A percentile compares a stretch with the other conserved stretches of the same genome.
Conservation (phyloP, 805 yeast species). For the Kluyveromyces siamensis region DNA sequence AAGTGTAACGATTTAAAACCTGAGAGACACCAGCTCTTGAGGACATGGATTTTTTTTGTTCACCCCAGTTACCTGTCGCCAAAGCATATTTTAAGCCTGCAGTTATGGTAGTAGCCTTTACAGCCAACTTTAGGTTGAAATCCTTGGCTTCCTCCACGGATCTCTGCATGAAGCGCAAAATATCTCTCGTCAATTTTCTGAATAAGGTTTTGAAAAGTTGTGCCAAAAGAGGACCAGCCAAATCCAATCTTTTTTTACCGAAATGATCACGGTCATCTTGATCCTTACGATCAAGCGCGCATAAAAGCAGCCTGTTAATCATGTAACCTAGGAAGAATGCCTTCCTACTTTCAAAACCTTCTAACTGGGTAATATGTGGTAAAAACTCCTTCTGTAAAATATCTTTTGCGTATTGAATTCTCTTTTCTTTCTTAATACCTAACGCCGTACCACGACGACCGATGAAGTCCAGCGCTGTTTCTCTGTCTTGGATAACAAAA, state of each 20-base stretch:
- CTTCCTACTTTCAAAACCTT: slow-evolving; percentile 93
- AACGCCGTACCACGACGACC: slow-evolving; percentile 97
- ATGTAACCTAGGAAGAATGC: slow-evolving; percentile 97
- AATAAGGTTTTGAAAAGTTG: slow-evolving; percentile 89
- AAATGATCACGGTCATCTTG: slow-evolving; percentile 99
- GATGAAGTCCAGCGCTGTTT: slow-evolving; percentile 93
- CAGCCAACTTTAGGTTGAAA: slow-evolving; percentile 92
- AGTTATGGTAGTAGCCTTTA: slow-evolving; percentile 92
- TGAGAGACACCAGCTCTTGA: slow-evolving; percentile 99
- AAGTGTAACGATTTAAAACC: slow-evolving; percentile 94
- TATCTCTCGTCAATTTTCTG: slow-evolving; percentile 91
- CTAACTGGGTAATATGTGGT: slow-evolving; percentile 96
- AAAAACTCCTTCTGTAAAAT: slow-evolving; percentile 90
- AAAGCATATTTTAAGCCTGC: slow-evolving; percentile 95
- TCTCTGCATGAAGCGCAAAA: slow-evolving; percentile 96
- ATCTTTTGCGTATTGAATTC: slow-evolving; percentile 96
- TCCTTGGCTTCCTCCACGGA: slow-evolving; percentile 97
- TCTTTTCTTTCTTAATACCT: slow-evolving; percentile 94
- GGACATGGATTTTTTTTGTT: slow-evolving; percentile 98
- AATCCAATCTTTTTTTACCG: slow-evolving; percentile 95
- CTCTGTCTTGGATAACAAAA: slow-evolving; percentile 94
- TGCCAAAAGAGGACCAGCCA: slow-evolving; percentile 97
- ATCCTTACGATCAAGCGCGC: slow-evolving; percentile 95
- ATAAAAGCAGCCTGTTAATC: slow-evolving; percentile 88
- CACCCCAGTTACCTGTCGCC: slow-evolving; percentile 99